These are phyloP conservation scores for Trifolium pratense DNA, from an alignment of 306 rosid genomes.

Conservation along the genomic window DNA sequence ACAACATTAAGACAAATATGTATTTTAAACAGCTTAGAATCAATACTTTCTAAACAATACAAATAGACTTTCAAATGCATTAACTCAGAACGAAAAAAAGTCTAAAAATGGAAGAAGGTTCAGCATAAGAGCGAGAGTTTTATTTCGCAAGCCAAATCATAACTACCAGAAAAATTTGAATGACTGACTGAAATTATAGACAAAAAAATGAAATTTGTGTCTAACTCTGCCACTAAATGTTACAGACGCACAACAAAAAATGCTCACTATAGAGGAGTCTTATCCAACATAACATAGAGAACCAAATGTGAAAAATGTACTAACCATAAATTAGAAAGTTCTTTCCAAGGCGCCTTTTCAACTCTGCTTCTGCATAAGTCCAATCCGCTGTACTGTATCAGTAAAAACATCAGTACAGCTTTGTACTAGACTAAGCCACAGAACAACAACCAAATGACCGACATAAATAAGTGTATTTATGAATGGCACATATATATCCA, in stretches of 20 bases:
- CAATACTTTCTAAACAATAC: conserved; percentile 20
- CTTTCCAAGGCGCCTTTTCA: conserved; percentile 78
- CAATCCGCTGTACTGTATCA: conserved; percentile 87
- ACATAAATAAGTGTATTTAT: conserved; percentile 26
- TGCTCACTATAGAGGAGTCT: not conserved
- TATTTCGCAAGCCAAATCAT: conserved; percentile 35
- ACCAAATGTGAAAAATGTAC: conserved; percentile 33
- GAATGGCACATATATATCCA: conserved; percentile 19
- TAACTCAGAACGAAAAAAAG: not conserved
- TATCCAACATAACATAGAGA: conserved; percentile 15
- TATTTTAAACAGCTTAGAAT: conserved; percentile 33
- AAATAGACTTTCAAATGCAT: conserved; percentile 31
- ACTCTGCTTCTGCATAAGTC: conserved; percentile 86
- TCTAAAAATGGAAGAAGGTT: conserved; percentile 5
- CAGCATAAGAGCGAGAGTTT: conserved; percentile 20
- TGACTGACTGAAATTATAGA: not conserved
- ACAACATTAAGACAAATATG: conserved; percentile 10
- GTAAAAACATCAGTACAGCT: conserved; percentile 47
- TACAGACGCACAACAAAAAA: not conserved
- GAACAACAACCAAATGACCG: conserved; percentile 30
- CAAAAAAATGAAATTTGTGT: not conserved
- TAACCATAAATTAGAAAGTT: conserved; percentile 80
- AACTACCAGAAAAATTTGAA: not conserved
- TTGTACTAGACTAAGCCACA: conserved; percentile 31
- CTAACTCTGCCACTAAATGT: not conserved